Conservation (phyloP, 495 filamentous ascomycete species). For the Talaromyces liani region DNA sequence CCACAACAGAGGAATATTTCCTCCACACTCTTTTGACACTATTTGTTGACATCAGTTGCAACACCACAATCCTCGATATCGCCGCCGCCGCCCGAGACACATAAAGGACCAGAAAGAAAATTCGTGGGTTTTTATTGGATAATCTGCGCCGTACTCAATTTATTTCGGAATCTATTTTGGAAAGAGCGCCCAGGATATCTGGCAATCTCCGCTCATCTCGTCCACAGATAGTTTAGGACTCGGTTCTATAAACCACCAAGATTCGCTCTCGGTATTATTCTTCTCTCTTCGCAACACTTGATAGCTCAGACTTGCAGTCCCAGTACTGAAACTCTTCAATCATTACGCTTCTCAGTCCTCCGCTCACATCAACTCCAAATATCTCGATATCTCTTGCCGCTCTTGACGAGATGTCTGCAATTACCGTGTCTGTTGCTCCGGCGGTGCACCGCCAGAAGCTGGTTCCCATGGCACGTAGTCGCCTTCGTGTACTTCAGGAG, state of each 20-base stretch:
- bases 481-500: slow-evolving; percentile 21
- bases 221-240: background rate
- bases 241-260: background rate
- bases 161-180: background rate
- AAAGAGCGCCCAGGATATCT: background rate
- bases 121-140: background rate
- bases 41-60: background rate
- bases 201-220: background rate
- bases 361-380: background rate
- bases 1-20: background rate
- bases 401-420: background rate
- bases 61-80: background rate
- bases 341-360: background rate
- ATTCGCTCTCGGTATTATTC: background rate
- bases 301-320: background rate
- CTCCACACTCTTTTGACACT: background rate
- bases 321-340: background rate
- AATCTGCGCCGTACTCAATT: background rate
- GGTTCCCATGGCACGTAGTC: background rate
- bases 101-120: background rate
- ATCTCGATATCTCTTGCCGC: background rate
- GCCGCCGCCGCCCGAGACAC: background rate
- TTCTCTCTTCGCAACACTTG: background rate
- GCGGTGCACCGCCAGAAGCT: background rate
- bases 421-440: background rate